Percentiles rank a stretch among this genome's conserved stretches.
phyloP scores from a whole-genome alignment of 2,329 filamentous ascomycete species.

The Ascochyta viciae-villosae region DNA sequence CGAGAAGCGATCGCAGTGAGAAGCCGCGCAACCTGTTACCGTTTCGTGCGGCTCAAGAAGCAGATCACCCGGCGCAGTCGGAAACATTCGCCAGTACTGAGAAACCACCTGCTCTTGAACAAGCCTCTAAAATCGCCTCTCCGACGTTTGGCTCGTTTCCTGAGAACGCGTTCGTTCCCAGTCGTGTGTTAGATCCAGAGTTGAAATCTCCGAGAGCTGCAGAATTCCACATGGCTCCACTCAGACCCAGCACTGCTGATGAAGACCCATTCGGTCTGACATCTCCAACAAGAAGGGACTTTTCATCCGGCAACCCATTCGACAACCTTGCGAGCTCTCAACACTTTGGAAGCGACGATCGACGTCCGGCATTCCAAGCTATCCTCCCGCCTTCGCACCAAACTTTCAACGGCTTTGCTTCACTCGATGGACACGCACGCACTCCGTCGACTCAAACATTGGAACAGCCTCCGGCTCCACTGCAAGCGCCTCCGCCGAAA shows the following conservation, averaged over 20 bases:
- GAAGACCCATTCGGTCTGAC: constrained; percentile 49
- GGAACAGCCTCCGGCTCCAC: constrained; percentile 13
- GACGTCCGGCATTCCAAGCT: constrained; percentile 47
- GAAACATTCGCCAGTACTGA: not conserved
- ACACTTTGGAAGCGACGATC: constrained; percentile 31
- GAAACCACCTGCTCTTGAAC: not conserved
- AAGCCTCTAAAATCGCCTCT: constrained; percentile 32
- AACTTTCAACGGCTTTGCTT: constrained; percentile 45
- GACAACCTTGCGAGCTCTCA: constrained; percentile 28
- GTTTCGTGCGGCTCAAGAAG: constrained; percentile 8
- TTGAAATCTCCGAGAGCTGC: constrained; percentile 43
- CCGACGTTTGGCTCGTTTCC: constrained; percentile 50
- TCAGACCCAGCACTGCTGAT: constrained; percentile 41
- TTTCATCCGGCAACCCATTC: constrained; percentile 39
- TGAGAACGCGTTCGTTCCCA: constrained; percentile 35
- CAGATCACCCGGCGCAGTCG: not conserved
- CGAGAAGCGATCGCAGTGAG: constrained; percentile 6
- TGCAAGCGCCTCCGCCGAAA: constrained; percentile 20
- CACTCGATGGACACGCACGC: constrained; percentile 45
- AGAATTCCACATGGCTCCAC: constrained; percentile 49
- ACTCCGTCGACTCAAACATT: constrained; percentile 27
- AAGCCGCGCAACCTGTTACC: constrained; percentile 10
- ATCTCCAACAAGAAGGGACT: constrained; percentile 53
- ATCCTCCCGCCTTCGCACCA: constrained; percentile 45
- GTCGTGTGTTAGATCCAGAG: constrained; percentile 43